A percentile compares a stretch with the other conserved stretches of the same genome.
Evolutionary conservation across 768 basidiomycete species (phyloP).

Genomic region (Mycena venus): DNA sequence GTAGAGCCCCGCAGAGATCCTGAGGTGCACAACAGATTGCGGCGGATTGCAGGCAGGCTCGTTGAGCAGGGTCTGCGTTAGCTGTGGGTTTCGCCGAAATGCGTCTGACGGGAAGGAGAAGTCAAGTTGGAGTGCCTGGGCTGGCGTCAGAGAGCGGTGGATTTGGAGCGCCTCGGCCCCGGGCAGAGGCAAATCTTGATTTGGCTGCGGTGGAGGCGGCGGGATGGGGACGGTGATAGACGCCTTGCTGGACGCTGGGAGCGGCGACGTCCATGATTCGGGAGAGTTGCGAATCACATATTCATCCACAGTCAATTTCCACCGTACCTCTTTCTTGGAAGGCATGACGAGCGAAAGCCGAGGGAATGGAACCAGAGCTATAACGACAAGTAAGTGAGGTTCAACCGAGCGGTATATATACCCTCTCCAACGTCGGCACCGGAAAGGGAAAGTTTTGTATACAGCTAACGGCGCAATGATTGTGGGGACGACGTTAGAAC

Average conservation of each 20-base stretch:
- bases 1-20: constrained; percentile 3
- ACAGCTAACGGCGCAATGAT: background rate
- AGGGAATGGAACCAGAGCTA: background rate
- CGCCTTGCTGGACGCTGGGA: background rate
- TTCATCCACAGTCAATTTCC: background rate
- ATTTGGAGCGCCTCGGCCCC: background rate
- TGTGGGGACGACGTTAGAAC: background rate
- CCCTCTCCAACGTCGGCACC: background rate
- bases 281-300: background rate
- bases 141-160: background rate
- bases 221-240: background rate
- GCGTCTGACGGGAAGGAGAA: constrained; percentile 25
- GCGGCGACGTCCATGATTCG: constrained; percentile 1
- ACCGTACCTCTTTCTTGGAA: background rate
- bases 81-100: constrained; percentile 18
- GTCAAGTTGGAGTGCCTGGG: constrained; percentile 14
- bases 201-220: background rate
- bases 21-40: background rate
- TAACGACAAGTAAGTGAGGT: background rate
- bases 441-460: background rate
- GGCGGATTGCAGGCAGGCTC: constrained; percentile 1
- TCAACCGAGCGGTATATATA: background rate
- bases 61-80: background rate
- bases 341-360: background rate
- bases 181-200: background rate